Evolutionary conservation across 257 asterid species (phyloP).

Genomic region (Nicotiana knightiana): DNA sequence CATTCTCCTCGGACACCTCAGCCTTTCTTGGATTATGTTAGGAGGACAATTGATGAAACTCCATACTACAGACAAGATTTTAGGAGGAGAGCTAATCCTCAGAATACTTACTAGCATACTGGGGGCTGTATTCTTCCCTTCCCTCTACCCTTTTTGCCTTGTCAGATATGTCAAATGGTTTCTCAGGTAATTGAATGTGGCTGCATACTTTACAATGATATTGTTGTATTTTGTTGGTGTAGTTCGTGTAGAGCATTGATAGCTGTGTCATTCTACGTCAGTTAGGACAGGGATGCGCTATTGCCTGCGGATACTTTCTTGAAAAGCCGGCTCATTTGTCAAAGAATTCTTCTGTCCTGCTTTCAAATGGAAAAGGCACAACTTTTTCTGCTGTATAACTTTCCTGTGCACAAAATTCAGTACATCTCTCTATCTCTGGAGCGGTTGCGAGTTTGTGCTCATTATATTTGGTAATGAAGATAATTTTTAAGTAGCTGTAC

Average conservation of each 20-base stretch:
- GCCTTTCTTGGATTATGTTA: constrained; percentile 78
- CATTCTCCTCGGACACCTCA: constrained; percentile 87
- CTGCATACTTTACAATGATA: neutral
- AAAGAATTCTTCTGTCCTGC: neutral
- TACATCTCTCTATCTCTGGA: neutral
- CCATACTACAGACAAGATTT: constrained; percentile 74
- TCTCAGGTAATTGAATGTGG: neutral
- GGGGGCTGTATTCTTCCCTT: neutral
- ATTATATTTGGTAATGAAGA: neutral
- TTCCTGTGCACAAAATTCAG: neutral
- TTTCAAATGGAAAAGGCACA: constrained; percentile 3
- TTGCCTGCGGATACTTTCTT: neutral
- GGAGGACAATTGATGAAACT: constrained; percentile 85
- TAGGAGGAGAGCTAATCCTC: constrained; percentile 75
- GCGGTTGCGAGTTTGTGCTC: neutral
- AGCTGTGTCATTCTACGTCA: neutral
- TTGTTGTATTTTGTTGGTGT: constrained; percentile 3
- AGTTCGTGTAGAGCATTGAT: neutral
- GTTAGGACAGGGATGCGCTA: neutral
- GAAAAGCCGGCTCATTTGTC: neutral
- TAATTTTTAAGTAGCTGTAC: neutral
- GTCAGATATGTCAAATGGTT: neutral
- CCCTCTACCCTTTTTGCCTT: neutral
- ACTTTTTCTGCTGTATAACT: neutral
- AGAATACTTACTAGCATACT: constrained; percentile 51